These are phyloP conservation scores for Alternaria dauci DNA, from an alignment of 2,329 filamentous ascomycete genomes.

Conservation along the genomic window DNA sequence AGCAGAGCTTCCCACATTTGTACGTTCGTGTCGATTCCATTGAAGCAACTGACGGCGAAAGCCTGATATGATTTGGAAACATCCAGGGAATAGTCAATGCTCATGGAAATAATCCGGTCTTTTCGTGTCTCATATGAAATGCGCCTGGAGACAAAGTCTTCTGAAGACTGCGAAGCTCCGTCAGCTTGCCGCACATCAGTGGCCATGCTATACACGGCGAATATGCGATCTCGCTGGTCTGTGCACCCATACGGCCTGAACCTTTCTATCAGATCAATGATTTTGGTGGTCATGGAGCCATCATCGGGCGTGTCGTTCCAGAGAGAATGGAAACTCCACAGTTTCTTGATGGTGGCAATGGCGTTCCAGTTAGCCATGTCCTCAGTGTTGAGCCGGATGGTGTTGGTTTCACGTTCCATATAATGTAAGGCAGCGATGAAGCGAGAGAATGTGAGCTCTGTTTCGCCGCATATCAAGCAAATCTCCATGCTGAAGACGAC, in stretches of 20 bases:
- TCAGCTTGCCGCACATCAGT: background rate
- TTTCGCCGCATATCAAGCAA: background rate
- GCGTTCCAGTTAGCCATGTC: background rate
- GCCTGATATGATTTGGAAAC: background rate
- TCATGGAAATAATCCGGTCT: background rate
- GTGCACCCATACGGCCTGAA: background rate
- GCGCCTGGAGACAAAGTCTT: too few relatives aligned
- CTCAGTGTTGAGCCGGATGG: rapidly evolving
- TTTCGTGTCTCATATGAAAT: too few relatives aligned
- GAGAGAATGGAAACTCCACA: background rate
- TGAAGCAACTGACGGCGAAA: background rate
- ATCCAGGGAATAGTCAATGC: background rate
- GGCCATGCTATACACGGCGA: background rate
- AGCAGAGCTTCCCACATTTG: background rate
- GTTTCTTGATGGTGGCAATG: background rate
- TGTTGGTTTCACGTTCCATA: background rate
- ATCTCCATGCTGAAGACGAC: background rate
- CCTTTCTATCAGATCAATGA: background rate
- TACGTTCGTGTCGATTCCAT: too few relatives aligned
- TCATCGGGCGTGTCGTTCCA: too few relatives aligned
- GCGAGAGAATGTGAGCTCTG: background rate
- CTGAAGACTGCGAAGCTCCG: too few relatives aligned
- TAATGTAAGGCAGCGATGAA: background rate
- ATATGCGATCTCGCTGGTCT: background rate
- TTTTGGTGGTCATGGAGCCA: too few relatives aligned